Evolutionary conservation across 805 yeast species (phyloP).

Genomic region (Metschnikowia borealis): DNA sequence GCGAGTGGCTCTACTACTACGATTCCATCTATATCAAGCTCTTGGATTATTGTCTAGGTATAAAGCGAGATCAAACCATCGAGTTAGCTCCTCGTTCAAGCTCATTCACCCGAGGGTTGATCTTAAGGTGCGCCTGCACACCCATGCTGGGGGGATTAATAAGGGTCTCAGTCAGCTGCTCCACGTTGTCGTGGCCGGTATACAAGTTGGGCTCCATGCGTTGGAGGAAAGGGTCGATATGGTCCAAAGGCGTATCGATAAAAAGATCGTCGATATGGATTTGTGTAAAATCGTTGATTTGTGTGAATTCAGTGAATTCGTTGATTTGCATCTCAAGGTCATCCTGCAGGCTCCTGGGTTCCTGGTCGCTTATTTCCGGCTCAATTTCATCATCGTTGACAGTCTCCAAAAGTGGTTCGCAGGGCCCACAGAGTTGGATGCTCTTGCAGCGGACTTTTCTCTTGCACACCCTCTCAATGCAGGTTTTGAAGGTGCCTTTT

Average conservation of each 20-base stretch:
- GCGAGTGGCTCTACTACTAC: no score
- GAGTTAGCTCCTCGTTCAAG: background rate
- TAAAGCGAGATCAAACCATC: no score
- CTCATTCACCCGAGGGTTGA: background rate
- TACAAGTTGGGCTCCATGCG: background rate
- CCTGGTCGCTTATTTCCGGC: no score
- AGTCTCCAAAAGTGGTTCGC: background rate
- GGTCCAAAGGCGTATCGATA: no score
- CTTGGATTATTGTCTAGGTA: no score
- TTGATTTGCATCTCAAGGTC: no score
- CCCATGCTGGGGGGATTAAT: background rate
- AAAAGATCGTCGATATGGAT: no score
- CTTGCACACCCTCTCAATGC: background rate
- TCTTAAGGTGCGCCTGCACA: background rate
- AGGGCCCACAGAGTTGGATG: background rate
- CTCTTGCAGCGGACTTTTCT: background rate
- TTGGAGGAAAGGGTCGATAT: background rate
- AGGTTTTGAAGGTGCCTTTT: background rate
- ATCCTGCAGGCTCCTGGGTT: no score
- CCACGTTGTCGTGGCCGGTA: background rate
- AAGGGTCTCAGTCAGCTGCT: constrained; percentile 3
- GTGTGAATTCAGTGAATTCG: no score
- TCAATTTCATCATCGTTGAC: background rate
- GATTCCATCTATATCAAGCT: no score
- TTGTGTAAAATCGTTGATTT: no score